Conservation (phyloP, 257 asterid species). For the Scutellaria baicalensis region DNA sequence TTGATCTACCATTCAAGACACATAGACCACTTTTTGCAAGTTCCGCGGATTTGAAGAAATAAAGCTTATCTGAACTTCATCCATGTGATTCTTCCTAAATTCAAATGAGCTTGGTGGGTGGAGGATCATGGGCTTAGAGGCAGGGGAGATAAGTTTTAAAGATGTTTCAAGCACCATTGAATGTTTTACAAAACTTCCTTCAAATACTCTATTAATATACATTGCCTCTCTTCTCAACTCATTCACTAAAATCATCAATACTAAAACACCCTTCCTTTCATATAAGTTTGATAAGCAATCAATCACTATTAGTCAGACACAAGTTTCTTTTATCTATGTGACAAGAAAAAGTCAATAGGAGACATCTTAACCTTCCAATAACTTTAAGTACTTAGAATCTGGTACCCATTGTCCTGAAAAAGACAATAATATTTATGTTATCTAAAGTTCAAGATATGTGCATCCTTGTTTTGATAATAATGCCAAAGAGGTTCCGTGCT, state of each 20-base stretch:
- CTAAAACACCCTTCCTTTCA: not conserved
- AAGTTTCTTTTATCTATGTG: not conserved
- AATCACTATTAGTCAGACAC: not conserved
- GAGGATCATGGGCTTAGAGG: not conserved
- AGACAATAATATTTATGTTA: not conserved
- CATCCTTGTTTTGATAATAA: not conserved
- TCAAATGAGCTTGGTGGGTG: not conserved
- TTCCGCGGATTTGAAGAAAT: not conserved
- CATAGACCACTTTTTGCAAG: not conserved
- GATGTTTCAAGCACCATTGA: not conserved
- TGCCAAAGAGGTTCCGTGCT: not conserved
- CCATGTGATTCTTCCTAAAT: not conserved
- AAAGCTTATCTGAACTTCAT: not conserved
- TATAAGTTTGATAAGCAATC: not conserved
- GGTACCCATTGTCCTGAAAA: not conserved
- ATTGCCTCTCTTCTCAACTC: not conserved
- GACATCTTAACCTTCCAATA: not conserved
- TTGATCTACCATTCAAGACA: not conserved
- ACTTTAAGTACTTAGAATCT: not conserved
- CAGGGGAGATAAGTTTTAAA: not conserved
- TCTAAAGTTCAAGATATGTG: not conserved
- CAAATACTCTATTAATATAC: not conserved
- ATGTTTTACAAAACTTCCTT: not conserved
- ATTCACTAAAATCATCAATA: constrained; percentile 2
- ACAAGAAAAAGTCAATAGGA: not conserved